These are phyloP conservation scores for Saturnispora saitoi DNA, from an alignment of 805 yeast genomes.

Conservation along the genomic window DNA sequence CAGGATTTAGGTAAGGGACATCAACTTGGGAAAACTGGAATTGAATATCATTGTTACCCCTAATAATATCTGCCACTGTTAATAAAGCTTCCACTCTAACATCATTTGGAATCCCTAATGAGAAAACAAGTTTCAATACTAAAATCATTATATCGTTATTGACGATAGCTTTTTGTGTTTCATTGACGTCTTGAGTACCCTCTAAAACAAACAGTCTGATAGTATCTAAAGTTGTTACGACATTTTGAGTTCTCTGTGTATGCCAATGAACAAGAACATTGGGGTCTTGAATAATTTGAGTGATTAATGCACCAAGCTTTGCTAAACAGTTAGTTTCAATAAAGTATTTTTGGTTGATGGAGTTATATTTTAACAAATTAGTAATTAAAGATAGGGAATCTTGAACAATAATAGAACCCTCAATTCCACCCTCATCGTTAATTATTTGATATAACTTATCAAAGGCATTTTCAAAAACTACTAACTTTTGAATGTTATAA, in stretches of 20 bases:
- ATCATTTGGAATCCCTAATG: slow-evolving; percentile 51
- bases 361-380: slow-evolving; percentile 69
- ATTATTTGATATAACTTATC: slow-evolving; percentile 74
- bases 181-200: slow-evolving; percentile 55
- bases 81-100: slow-evolving; percentile 62
- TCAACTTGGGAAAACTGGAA: slow-evolving; percentile 68
- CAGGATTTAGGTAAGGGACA: slow-evolving; percentile 84
- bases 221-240: slow-evolving; percentile 60
- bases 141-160: slow-evolving; percentile 56
- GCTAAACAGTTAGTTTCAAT: slow-evolving; percentile 76
- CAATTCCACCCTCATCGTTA: slow-evolving; percentile 78
- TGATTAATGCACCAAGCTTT: slow-evolving; percentile 51
- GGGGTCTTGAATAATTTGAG: slow-evolving; percentile 37
- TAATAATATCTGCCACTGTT: slow-evolving; percentile 69
- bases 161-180: slow-evolving; percentile 54
- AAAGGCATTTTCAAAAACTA: slow-evolving; percentile 90
- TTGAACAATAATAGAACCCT: slow-evolving; percentile 84
- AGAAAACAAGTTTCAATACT: slow-evolving; percentile 63
- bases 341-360: slow-evolving; percentile 83
- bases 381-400: slow-evolving; percentile 75
- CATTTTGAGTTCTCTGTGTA: slow-evolving; percentile 62
- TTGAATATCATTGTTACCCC: slow-evolving; percentile 61
- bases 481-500: slow-evolving; percentile 80
- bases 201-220: slow-evolving; percentile 64
- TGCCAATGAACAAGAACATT: slow-evolving; percentile 50